Conservation (phyloP, 192 early-diverging fungal species). For the Piromyces sp. region DNA sequence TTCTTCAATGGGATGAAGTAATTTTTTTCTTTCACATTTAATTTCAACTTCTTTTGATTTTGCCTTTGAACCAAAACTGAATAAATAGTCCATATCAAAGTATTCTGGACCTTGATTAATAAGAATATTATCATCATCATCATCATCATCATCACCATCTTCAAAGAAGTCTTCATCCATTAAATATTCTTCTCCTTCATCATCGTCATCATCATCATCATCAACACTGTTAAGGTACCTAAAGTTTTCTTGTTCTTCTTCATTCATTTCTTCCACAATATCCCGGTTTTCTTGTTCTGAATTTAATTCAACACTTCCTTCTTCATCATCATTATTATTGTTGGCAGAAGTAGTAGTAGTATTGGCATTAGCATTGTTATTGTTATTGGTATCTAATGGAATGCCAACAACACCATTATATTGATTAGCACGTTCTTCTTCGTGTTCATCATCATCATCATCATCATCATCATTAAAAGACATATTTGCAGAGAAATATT, state of each 20-base stretch:
- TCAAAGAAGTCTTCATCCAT: not conserved
- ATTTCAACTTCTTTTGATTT: not conserved
- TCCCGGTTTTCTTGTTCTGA: not conserved
- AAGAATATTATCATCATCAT: not conserved
- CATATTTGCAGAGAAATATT: not conserved
- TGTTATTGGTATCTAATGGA: not conserved
- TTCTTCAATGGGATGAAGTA: not conserved
- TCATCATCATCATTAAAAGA: not conserved
- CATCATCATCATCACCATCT: not conserved
- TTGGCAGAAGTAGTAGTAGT: not conserved
- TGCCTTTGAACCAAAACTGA: not conserved
- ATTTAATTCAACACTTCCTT: not conserved
- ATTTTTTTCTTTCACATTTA: not conserved
- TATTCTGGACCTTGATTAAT: not conserved
- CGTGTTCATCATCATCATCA: not conserved
- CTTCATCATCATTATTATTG: not conserved
- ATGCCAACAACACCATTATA: no score
- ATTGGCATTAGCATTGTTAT: not conserved
- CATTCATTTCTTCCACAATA: not conserved
- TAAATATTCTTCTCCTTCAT: not conserved
- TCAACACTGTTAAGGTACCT: not conserved
- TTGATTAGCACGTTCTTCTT: not conserved
- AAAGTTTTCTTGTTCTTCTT: not conserved
- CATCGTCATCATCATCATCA: not conserved
- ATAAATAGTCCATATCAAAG: not conserved